These are phyloP conservation scores for Conringia planisiliqua DNA, from an alignment of 345 rosid genomes.

Conservation along the genomic window DNA sequence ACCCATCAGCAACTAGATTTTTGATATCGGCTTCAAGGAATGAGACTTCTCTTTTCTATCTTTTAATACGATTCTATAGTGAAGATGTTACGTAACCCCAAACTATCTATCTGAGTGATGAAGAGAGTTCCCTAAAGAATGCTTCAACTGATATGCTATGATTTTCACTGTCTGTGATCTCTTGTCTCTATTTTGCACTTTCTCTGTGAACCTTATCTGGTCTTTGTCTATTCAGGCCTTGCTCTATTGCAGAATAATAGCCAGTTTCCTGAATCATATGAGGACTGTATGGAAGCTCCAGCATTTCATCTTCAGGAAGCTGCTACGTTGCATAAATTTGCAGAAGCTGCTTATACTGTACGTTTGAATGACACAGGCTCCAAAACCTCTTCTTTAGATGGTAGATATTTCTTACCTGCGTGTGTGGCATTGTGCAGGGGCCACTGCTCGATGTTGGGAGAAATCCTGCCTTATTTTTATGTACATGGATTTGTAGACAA, in stretches of 20 bases:
- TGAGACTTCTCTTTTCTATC: neutral
- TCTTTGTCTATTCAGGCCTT: slow-evolving; percentile 55
- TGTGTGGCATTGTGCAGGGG: slow-evolving; percentile 52
- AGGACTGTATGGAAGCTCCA: slow-evolving; percentile 57
- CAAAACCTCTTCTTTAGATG: neutral
- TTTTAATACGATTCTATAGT: neutral
- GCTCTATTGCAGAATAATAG: slow-evolving; percentile 71
- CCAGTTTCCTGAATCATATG: slow-evolving; percentile 40
- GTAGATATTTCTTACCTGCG: neutral
- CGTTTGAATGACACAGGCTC: neutral
- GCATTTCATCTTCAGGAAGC: slow-evolving; percentile 58
- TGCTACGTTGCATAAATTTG: slow-evolving; percentile 64
- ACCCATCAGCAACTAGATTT: neutral
- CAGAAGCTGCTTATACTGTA: slow-evolving; percentile 98
- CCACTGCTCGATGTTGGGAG: slow-evolving; percentile 92
- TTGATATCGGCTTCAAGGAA: neutral
- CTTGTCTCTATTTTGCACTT: neutral
- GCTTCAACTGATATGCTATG: neutral
- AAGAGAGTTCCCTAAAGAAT: neutral
- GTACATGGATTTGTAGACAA: slow-evolving; percentile 84
- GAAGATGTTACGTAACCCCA: neutral
- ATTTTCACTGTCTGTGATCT: neutral
- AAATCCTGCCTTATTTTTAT: slow-evolving; percentile 70
- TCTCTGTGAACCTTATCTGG: neutral
- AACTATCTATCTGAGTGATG: neutral